phyloP scores from a whole-genome alignment of 208 protist genomes.

The Novymonas esmeraldas region DNA sequence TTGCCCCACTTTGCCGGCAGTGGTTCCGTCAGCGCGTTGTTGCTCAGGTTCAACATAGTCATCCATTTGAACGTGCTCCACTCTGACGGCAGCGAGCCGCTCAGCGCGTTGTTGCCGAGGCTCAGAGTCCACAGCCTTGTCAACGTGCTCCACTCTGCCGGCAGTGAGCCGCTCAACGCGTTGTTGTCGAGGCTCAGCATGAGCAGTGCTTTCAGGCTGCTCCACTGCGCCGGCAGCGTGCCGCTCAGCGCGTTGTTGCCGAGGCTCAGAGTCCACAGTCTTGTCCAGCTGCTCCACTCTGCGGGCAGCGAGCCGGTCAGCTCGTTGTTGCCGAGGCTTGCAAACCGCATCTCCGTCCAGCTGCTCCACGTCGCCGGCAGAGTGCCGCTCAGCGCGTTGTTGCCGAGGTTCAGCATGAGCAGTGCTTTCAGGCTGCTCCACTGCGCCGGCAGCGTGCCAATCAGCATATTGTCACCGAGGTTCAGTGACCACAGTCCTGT shows the following conservation, averaged over 20 bases:
- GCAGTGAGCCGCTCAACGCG: conserved; percentile 8
- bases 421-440: background rate
- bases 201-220: background rate
- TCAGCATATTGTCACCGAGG: background rate
- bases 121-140: background rate
- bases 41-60: background rate
- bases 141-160: conserved; percentile 6
- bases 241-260: background rate
- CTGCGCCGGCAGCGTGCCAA: background rate
- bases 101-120: background rate
- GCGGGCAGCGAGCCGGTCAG: background rate
- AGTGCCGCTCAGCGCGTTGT: background rate
- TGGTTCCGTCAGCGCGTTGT: conserved; percentile 7
- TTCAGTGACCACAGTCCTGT: background rate
- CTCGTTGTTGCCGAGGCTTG: background rate
- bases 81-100: background rate
- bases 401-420: background rate
- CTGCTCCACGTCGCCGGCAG: background rate
- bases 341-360: background rate
- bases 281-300: background rate
- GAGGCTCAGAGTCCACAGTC: background rate
- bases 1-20: conserved; percentile 9
- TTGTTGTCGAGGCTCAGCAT: conserved; percentile 2
- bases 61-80: conserved; percentile 2
- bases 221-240: background rate